These are phyloP conservation scores for Plasmodium reichenowi DNA, from an alignment of 169 alveolate genomes.

Conservation along the genomic window DNA sequence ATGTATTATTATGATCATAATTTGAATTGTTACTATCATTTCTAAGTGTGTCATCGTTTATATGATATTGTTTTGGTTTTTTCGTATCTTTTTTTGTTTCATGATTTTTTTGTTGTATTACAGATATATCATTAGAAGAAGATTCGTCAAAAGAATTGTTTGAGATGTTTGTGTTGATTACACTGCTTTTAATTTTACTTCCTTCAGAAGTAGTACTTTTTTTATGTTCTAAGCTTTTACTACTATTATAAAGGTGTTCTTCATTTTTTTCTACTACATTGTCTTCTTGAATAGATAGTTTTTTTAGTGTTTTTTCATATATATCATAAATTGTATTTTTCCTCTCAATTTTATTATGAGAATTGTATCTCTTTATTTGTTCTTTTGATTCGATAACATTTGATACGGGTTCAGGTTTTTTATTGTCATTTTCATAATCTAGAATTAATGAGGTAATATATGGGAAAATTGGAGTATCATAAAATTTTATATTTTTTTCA, in stretches of 20 bases:
- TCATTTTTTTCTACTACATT: conserved; percentile 24
- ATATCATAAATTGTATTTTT: conserved; percentile 62
- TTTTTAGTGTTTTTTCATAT: conserved; percentile 49
- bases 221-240: conserved; percentile 26
- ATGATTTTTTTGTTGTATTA: conserved; percentile 18
- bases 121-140: conserved; percentile 4
- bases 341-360: conserved; percentile 30
- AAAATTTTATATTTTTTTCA: conserved; percentile 10
- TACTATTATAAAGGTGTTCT: conserved; percentile 12
- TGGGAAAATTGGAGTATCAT: conserved; percentile 68
- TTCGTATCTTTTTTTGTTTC: conserved; percentile 40
- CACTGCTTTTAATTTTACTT: conserved; percentile 1
- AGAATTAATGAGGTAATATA: conserved; percentile 52
- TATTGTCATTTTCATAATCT: conserved; percentile 48
- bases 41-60: not conserved
- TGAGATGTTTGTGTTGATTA: conserved; percentile 12
- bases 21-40: not conserved
- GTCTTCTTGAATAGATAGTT: conserved; percentile 51
- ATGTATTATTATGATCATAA: conserved; percentile 13
- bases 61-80: not conserved
- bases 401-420: conserved; percentile 24
- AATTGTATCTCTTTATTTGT: conserved; percentile 31
- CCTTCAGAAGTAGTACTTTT: conserved; percentile 7
- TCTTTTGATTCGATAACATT: conserved; percentile 20
- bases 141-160: conserved; percentile 31